Conservation (phyloP, 768 basidiomycete genomes). For the Russula virescens region DNA sequence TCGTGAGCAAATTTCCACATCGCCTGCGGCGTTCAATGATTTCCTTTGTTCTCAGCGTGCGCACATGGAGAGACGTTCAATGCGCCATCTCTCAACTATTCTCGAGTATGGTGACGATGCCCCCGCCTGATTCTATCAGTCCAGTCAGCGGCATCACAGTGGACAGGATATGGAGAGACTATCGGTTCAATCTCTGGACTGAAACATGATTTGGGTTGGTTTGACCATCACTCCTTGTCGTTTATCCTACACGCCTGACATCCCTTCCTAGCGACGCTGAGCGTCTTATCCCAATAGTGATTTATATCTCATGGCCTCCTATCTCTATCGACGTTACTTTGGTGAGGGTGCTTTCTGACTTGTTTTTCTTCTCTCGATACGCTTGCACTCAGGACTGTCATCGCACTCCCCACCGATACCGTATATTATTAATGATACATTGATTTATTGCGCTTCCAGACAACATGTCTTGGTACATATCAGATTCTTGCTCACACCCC, state of each 20-base stretch:
- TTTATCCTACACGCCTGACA: background rate
- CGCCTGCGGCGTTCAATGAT: background rate
- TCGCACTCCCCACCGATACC: constrained; percentile 19
- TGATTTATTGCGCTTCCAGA: constrained; percentile 19
- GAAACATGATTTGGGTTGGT: constrained; percentile 17
- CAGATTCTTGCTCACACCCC: constrained; percentile 4
- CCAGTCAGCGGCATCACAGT: constrained; percentile 52
- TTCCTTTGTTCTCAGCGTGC: constrained; percentile 39
- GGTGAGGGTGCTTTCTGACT: constrained; percentile 16
- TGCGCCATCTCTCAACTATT: constrained; percentile 61
- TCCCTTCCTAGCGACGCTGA: background rate
- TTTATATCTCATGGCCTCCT: background rate
- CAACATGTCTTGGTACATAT: constrained; percentile 2
- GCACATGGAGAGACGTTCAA: constrained; percentile 58
- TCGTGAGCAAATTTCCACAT: constrained; percentile 44
- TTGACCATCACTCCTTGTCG: background rate
- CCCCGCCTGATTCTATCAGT: constrained; percentile 33
- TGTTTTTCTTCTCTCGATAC: constrained; percentile 10
- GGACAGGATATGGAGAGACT: constrained; percentile 62
- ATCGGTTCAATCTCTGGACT: constrained; percentile 55
- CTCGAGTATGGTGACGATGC: constrained; percentile 32
- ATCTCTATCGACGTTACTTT: background rate
- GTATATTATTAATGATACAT: constrained; percentile 18
- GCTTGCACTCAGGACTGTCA: constrained; percentile 14
- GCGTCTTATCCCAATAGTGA: constrained; percentile 4